Evolutionary conservation across 495 filamentous ascomycete genomes (phyloP).

Genomic region (Penicillium paradoxum): DNA sequence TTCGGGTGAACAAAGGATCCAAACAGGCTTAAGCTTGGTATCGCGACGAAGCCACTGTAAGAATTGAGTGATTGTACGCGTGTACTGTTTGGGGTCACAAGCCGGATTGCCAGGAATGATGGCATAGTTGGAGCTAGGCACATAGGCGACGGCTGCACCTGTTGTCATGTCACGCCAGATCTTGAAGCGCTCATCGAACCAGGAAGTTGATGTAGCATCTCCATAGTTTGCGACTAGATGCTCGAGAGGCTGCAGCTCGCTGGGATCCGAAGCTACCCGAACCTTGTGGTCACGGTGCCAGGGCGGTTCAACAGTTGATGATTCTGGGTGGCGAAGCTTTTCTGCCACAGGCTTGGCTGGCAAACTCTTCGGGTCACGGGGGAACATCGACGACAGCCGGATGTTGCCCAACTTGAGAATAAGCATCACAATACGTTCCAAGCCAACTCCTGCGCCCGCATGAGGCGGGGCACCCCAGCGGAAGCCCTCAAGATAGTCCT

Average conservation of each 20-base stretch:
- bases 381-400: constrained; percentile 76
- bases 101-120: constrained; percentile 79
- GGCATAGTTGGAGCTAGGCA: constrained; percentile 65
- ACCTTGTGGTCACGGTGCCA: constrained; percentile 46
- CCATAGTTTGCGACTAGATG: constrained; percentile 86
- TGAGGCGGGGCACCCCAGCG: constrained; percentile 85
- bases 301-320: constrained; percentile 63
- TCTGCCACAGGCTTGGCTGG: constrained; percentile 52
- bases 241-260: constrained; percentile 64
- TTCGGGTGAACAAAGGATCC: constrained; percentile 66
- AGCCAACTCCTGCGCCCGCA: constrained; percentile 82
- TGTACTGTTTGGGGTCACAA: constrained; percentile 68
- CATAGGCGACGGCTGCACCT: constrained; percentile 74
- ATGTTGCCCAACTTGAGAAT: constrained; percentile 83
- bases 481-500: constrained; percentile 86
- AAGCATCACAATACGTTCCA: constrained; percentile 84
- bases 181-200: constrained; percentile 75
- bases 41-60: constrained; percentile 65
- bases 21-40: constrained; percentile 70
- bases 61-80: constrained; percentile 63
- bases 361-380: constrained; percentile 76
- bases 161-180: constrained; percentile 74
- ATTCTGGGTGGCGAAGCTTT: constrained; percentile 69
- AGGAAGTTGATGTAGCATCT: constrained; percentile 82
- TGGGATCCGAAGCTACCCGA: constrained; percentile 35